Base-by-base conservation (phyloP, 2,329 filamentous ascomycete species). In the Calonectria multiphialidica region DNA sequence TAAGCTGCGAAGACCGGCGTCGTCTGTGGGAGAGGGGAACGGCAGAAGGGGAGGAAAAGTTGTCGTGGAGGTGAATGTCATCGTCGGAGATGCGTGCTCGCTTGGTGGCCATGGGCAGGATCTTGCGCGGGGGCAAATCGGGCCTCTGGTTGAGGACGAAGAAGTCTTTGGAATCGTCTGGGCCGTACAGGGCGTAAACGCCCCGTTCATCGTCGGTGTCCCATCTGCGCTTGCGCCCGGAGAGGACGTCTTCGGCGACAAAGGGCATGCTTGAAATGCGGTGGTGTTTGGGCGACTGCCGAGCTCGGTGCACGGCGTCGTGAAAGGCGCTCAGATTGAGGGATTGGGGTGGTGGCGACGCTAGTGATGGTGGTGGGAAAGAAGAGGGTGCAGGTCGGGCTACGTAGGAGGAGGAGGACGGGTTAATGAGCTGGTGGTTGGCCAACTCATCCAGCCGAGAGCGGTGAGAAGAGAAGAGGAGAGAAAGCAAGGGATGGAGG, bases 191-290 rank as follows among this genome's bases (percentile, higher is more conserved):
- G 44, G 77, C 67, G 66, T 79, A 80, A n/a, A 76, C 33, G 7
- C 75, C 68, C 64, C 62, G 66, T 18, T 77, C 75, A 15, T 81
- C 76, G 45, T 80, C 80, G 42, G 78, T 77, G 40, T 79, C 80
- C 76, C 83, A 78, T 76, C 82, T 79, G 72, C 83, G 81, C 69
- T 84, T 84, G 59, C 79, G 78, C 44, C 83, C 83, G 40, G 83
- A 78, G 10, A 75, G 73, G 68, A 72, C 72, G 74, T 81, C 81
- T 66, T 80, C 76, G 68, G 79, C 79, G 66, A 84, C 82, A 59
- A 80, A 84, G 23, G 82, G 83, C 83, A 84, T 84, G 44, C 67
- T 81, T 50, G 55, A 49, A 30, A 35, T 66, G 55, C 23, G 25
- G 68, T 65, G 71, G 53, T 59, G 23, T 21, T 63, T 33, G 30